These are phyloP conservation scores for Tremella mesenterica DNA, from an alignment of 768 basidiomycete species.

Conservation along the genomic window DNA sequence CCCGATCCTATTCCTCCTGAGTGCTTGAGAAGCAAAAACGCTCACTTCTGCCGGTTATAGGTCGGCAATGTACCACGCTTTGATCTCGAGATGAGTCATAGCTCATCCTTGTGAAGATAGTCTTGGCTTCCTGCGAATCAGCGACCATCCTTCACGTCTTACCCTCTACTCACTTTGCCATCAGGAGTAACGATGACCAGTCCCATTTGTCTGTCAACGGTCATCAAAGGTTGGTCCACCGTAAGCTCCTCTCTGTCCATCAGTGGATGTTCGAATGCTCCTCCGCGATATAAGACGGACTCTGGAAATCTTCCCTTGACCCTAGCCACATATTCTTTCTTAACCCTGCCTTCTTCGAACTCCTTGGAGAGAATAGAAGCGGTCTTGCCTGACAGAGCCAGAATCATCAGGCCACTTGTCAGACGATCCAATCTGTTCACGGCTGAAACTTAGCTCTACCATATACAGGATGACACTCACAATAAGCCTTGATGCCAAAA, in stretches of 20 bases:
- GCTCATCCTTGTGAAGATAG: slow-evolving; percentile 70
- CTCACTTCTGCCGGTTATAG: slow-evolving; percentile 86
- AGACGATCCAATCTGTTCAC: slow-evolving; percentile 89
- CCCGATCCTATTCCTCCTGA: not conserved
- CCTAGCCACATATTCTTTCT: slow-evolving; percentile 83
- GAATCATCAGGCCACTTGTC: slow-evolving; percentile 90
- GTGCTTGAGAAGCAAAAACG: slow-evolving; percentile 6
- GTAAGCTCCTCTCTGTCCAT: slow-evolving; percentile 60
- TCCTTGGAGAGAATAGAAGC: slow-evolving; percentile 67
- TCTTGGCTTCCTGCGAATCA: slow-evolving; percentile 63
- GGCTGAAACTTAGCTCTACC: slow-evolving; percentile 50
- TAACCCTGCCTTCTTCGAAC: slow-evolving; percentile 69
- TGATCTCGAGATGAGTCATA: slow-evolving; percentile 74
- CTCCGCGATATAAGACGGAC: slow-evolving; percentile 49
- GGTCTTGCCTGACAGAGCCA: slow-evolving; percentile 63
- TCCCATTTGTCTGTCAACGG: slow-evolving; percentile 93
- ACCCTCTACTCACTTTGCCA: slow-evolving; percentile 59
- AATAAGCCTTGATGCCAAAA: slow-evolving; percentile 73
- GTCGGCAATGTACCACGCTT: slow-evolving; percentile 82
- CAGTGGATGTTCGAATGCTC: not conserved
- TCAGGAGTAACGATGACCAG: slow-evolving; percentile 91
- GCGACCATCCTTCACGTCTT: not conserved
- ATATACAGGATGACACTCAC: slow-evolving; percentile 50
- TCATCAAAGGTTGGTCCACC: slow-evolving; percentile 78
- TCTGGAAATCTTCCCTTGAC: slow-evolving; percentile 75